These are phyloP conservation scores for Leccinellum luteum DNA, from an alignment of 768 basidiomycete species.

Conservation along the genomic window DNA sequence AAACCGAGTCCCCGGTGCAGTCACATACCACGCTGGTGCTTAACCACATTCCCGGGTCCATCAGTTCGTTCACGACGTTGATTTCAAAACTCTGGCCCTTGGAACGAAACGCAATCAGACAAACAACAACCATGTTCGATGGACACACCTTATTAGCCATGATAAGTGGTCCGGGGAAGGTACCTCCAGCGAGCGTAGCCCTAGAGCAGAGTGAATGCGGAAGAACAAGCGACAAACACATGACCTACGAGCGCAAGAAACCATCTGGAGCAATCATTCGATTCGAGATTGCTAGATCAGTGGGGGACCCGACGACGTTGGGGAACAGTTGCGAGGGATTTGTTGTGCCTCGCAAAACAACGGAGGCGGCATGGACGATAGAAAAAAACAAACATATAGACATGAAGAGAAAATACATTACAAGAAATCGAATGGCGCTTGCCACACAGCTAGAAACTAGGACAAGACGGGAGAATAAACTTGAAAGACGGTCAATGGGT, in stretches of 20 bases:
- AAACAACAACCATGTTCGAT: background rate
- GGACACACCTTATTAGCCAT: conserved; percentile 29
- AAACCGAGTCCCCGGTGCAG: background rate
- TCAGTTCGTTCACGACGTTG: conserved; percentile 45
- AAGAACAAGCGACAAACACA: background rate
- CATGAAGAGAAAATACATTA: conserved; percentile 15
- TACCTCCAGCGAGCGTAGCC: conserved; percentile 38
- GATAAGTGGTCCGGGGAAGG: conserved; percentile 47
- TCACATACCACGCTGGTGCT: conserved; percentile 44
- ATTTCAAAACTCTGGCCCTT: conserved; percentile 41
- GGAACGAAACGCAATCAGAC: background rate
- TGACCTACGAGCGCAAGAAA: conserved; percentile 41
- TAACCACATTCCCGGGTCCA: conserved; percentile 46
- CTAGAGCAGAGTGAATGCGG: conserved; percentile 4
- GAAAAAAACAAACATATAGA: conserved; percentile 4
- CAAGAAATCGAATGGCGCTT: background rate
- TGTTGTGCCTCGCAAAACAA: conserved; percentile 13
- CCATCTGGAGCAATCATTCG: conserved; percentile 47
- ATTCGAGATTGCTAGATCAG: conserved; percentile 40
- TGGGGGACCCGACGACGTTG: conserved; percentile 12
- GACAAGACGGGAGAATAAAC: background rate
- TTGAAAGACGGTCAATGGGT: background rate
- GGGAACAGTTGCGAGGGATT: background rate
- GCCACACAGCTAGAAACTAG: background rate
- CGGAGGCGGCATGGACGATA: conserved; percentile 14